Base-by-base conservation (phyloP, 345 rosid genomes). In the Dimocarpus longan region DNA sequence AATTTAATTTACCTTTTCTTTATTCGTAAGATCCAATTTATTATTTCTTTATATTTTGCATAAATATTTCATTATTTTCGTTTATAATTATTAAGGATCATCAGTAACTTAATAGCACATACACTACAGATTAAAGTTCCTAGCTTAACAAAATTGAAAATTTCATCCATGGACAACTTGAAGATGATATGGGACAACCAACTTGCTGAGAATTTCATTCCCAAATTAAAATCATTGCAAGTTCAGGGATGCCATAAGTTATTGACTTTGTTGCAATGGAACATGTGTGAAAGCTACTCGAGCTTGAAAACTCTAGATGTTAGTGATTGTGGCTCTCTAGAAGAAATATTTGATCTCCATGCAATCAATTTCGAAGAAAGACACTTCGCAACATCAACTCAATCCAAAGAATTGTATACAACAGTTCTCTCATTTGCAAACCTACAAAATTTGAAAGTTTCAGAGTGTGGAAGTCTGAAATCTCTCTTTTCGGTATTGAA, bases 81-180 rank as follows among this genome's bases (percentile, higher is more conserved):
- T 6, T 16, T 54, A 54, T 54, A 16, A 5, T 54, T 15, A 16
- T 6, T 13, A 16, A 32, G 22, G 13, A 22, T 8, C 13, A 1
- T 19, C 0, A 71, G 42, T n/a, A 18, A 10, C 28, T 66, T 3
- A 54, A 54, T 54, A 54, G 8, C 37, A 44, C 15, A 21, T 5
- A 10, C 3, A 60, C 43, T 52, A 66, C 77, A 79, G 62, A 77
- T 82, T 37, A 40, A 13, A 37, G 66, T 76, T 37, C 80, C 85
- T 11, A 64, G 48, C 62, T 66, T 79, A 67, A 65, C 65, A 60
- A 11, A 56, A 10, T 0, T 82, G 63, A 10, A 1, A 4, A 59
- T 82, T 4, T 0, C 0, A 1, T 8, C n/a, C 3, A 46, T 82
- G 66, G 26, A 50, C 26, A 37, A 24, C 15, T 39, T 74, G 52